Evolutionary conservation across 1,284 basidiomycete genomes (phyloP), one percentile per base, ranked within the genome.

Genomic region (Fistulina hepatica): DNA sequence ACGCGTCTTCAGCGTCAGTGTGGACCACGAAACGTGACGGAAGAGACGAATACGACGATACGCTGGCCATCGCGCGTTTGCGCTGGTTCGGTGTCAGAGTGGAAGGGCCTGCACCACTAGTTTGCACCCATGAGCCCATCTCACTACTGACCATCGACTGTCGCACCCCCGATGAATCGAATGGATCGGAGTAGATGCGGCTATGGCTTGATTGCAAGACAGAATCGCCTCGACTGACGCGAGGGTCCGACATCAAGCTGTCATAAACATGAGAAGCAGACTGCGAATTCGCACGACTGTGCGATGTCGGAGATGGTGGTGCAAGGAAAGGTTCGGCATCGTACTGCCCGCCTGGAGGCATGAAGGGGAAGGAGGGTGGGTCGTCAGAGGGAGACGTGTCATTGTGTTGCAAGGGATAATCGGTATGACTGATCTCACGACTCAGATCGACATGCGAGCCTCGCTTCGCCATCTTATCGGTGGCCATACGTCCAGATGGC

Each of bases 21-120:
- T 86, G 82, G 8, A 84, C 44, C 42, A 85, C 65, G 53, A 74
- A 79, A 31, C 76, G 67, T 21, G 75, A 58, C 8, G 69, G 58
- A n/a, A n/a, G n/a, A n/a, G n/a, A n/a, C 39, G 57, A 61, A 46
- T 72, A 64, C 15, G 47, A 42, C 6, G 60, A 44, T 15, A 55
- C 41, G 20, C 69, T 68, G 16, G 71, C 67, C 60, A 68, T 62
- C 2, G 63, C 61, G 11, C 69, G 72, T 55, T 76, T 77, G n/a
- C n/a, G n/a, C n/a, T n/a, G n/a, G n/a, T n/a, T n/a, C n/a, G n/a
- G n/a, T 36, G 64, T 59, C 34, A 63, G 64, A 32, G 60, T 57
- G 31, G 61, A 55, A 1, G 71, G 64, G 38, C 51, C 50, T 2
- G 54, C 47, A 16, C 39, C 42, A 23, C 48, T 40, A 6, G 47